Conservation (phyloP, 345 rosid genomes). For the Balakata baccata region DNA sequence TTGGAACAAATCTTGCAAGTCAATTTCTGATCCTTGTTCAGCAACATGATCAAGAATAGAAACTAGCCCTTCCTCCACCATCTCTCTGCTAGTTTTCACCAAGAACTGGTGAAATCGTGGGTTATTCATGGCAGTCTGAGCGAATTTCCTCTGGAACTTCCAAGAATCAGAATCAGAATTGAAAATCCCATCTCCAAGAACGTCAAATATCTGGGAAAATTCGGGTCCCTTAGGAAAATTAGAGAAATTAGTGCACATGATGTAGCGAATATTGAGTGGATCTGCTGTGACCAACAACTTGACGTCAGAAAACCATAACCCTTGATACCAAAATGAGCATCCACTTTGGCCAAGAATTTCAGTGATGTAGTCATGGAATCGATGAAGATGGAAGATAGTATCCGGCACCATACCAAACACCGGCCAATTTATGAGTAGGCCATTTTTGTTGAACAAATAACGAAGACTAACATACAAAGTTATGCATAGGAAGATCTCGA, state of each 20-base stretch:
- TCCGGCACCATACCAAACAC: slow-evolving; percentile 20
- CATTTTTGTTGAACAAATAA: not conserved
- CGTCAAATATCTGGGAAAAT: slow-evolving; percentile 15
- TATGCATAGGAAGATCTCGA: slow-evolving; percentile 3
- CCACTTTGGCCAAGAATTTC: slow-evolving; percentile 3
- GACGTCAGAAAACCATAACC: slow-evolving; percentile 7
- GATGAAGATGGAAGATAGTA: slow-evolving; percentile 14
- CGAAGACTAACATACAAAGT: not conserved
- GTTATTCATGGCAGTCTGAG: slow-evolving; percentile 9
- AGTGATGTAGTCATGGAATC: slow-evolving; percentile 2
- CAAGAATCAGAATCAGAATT: slow-evolving; percentile 22
- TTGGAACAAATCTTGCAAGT: slow-evolving; percentile 22
- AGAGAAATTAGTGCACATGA: slow-evolving; percentile 24
- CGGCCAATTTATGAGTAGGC: slow-evolving; percentile 17
- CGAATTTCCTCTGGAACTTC: slow-evolving; percentile 15
- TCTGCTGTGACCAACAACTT: slow-evolving; percentile 10
- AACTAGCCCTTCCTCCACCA: slow-evolving; percentile 14
- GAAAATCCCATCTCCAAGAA: slow-evolving; percentile 27
- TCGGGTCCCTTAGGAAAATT: slow-evolving; percentile 18
- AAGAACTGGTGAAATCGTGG: not conserved
- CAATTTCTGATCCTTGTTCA: not conserved
- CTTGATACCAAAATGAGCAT: slow-evolving; percentile 5
- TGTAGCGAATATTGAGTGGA: slow-evolving; percentile 16
- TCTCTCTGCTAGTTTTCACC: not conserved
- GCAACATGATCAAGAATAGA: slow-evolving; percentile 14